A percentile compares a stretch with the other conserved stretches of the same genome.
These are phyloP conservation scores for Penicillium brevicompactum DNA, from an alignment of 2,329 filamentous ascomycete genomes.

Conservation along the genomic window DNA sequence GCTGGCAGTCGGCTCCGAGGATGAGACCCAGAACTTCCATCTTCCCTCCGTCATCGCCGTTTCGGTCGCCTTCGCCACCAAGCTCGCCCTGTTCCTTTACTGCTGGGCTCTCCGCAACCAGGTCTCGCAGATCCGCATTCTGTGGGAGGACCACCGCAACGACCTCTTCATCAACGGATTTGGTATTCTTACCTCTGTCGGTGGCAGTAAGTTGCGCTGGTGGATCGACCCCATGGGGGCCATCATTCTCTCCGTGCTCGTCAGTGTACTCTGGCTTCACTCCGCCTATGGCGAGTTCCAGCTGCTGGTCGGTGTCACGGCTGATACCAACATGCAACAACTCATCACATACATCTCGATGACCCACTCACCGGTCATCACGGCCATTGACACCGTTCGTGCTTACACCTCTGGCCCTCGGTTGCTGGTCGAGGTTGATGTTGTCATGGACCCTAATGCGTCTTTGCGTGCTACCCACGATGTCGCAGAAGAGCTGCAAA, in stretches of 20 bases:
- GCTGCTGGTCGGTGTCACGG: conserved; percentile 84
- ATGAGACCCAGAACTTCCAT: conserved; percentile 67
- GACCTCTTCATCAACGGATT: conserved; percentile 96
- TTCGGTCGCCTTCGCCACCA: conserved; percentile 78
- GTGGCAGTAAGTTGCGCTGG: conserved; percentile 84
- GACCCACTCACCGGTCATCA: conserved; percentile 81
- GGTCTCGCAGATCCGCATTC: conserved; percentile 86
- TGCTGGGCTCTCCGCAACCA: conserved; percentile 89
- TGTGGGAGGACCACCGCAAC: conserved; percentile 97
- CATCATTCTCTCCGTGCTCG: conserved; percentile 76
- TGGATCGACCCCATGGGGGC: conserved; percentile 95
- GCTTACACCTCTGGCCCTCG: conserved; percentile 89
- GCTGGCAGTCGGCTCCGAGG: conserved; percentile 54
- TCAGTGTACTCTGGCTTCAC: conserved; percentile 77
- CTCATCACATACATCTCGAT: conserved; percentile 94
- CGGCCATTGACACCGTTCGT: conserved; percentile 89
- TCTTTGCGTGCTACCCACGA: conserved; percentile 82
- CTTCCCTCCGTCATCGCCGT: conserved; percentile 85
- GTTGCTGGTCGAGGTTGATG: conserved; percentile 91
- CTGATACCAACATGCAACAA: conserved; percentile 82
- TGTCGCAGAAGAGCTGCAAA: conserved; percentile 89
- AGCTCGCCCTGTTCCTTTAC: conserved; percentile 82
- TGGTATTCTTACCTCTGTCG: conserved; percentile 87
- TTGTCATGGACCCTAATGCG: conserved; percentile 82
- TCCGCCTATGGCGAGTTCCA: conserved; percentile 90